These are phyloP conservation scores for Russula brevipes DNA, from an alignment of 768 basidiomycete species.

Conservation along the genomic window DNA sequence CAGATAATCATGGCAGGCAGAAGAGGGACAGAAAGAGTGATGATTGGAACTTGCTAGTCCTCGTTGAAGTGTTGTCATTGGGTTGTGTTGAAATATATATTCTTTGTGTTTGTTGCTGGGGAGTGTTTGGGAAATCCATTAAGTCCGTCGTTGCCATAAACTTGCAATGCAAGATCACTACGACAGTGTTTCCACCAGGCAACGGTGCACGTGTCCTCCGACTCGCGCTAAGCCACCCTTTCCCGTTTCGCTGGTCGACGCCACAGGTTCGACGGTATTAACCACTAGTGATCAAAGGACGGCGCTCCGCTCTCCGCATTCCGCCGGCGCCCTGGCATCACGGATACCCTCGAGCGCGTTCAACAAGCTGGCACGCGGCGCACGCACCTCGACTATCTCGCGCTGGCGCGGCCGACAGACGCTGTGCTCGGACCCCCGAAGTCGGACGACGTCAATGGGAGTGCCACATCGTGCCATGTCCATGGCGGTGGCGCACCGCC, in stretches of 20 bases:
- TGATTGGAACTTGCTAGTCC: too few relatives aligned
- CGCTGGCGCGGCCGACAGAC: slow-evolving; percentile 68
- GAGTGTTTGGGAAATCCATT: too few relatives aligned
- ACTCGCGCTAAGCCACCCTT: slow-evolving; percentile 25
- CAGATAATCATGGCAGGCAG: too few relatives aligned
- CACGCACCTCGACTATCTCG: slow-evolving; percentile 61
- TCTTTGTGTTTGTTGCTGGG: too few relatives aligned
- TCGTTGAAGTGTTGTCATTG: too few relatives aligned
- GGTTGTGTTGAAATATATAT: too few relatives aligned
- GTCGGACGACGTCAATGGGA: slow-evolving; percentile 49
- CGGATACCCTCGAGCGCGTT: slow-evolving; percentile 44
- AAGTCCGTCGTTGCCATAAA: too few relatives aligned
- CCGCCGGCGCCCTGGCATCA: slow-evolving; percentile 21
- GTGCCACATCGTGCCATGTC: slow-evolving; percentile 65
- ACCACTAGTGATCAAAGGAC: slow-evolving; percentile 39
- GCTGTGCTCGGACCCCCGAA: slow-evolving; percentile 45
- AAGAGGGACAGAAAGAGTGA: too few relatives aligned
- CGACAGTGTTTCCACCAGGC: slow-evolving; percentile 30
- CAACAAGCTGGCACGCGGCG: slow-evolving; percentile 49
- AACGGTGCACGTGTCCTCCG: slow-evolving; percentile 34
- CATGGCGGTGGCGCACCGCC: slow-evolving; percentile 66
- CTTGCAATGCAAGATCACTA: too few relatives aligned
- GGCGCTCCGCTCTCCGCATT: slow-evolving; percentile 38
- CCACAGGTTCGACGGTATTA: slow-evolving; percentile 71
- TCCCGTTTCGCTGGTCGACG: slow-evolving; percentile 57